Percentiles rank a stretch among this genome's conserved stretches.
Conservation (phyloP, 2,329 filamentous ascomycete genomes). For the Stromatinia cepivora region DNA sequence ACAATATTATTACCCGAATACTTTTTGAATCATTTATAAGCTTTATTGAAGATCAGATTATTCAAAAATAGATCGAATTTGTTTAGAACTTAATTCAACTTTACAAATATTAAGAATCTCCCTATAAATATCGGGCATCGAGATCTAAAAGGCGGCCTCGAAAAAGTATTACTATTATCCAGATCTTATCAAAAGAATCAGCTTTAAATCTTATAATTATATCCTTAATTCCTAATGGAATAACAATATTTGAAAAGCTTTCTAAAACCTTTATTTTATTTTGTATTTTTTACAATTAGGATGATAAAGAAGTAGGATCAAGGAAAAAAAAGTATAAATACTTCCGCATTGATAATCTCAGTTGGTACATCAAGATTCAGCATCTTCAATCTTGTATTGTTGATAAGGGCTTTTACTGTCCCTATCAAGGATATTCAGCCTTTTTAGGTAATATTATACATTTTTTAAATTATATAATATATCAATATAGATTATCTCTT, state of each 20-base stretch:
- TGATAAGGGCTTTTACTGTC: slow-evolving; percentile 17
- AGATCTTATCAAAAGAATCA: background rate
- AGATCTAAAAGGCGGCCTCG: background rate
- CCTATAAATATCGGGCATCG: background rate
- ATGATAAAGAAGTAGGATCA: background rate
- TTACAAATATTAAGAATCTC: background rate
- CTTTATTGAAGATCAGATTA: background rate
- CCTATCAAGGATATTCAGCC: slow-evolving; percentile 23
- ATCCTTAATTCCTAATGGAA: background rate
- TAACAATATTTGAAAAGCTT: background rate
- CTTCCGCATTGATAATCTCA: background rate
- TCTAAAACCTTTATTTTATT: background rate
- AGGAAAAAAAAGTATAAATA: background rate
- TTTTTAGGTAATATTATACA: slow-evolving; percentile 20
- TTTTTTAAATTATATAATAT: slow-evolving; percentile 22
- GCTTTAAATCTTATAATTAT: background rate
- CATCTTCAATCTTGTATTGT: slow-evolving; percentile 14
- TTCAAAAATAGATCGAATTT: background rate
- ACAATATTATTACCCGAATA: background rate
- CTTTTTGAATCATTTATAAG: background rate
- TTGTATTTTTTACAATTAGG: background rate
- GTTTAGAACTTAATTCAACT: background rate
- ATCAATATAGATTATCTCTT: slow-evolving; percentile 17
- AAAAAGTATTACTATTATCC: background rate
- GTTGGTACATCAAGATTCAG: slow-evolving; percentile 1